Percentiles rank a stretch among this genome's conserved stretches.
These are phyloP conservation scores for Cyathus pygmaeus DNA, from an alignment of 1,284 basidiomycete genomes.

Conservation along the genomic window DNA sequence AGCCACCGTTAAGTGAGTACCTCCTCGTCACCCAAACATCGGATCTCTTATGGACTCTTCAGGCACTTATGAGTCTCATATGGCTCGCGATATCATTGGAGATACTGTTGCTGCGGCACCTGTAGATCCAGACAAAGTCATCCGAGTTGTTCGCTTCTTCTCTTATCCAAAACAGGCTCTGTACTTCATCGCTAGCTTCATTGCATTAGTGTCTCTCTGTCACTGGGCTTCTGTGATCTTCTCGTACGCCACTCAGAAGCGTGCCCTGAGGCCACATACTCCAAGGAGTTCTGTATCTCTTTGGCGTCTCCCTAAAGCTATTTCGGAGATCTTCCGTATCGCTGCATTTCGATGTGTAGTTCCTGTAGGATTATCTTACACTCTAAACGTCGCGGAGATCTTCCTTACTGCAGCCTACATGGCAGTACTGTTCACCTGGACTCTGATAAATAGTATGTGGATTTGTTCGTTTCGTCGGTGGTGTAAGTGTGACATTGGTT, in stretches of 20 bases:
- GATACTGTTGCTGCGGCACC: not conserved
- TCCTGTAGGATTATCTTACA: slow-evolving; percentile 51
- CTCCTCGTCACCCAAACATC: not conserved
- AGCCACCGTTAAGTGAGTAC: not conserved
- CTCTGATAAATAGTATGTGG: slow-evolving; percentile 61
- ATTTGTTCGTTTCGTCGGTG: not conserved
- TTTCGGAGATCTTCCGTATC: slow-evolving; percentile 56
- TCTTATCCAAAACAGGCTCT: slow-evolving; percentile 55
- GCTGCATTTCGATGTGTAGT: slow-evolving; percentile 62
- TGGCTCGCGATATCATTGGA: not conserved
- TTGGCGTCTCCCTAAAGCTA: slow-evolving; percentile 32
- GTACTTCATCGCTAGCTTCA: slow-evolving; percentile 54
- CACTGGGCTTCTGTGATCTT: slow-evolving; percentile 40
- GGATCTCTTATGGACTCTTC: not conserved
- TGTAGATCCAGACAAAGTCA: slow-evolving; percentile 36
- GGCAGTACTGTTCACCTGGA: slow-evolving; percentile 56
- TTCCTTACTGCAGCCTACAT: slow-evolving; percentile 57
- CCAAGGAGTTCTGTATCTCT: slow-evolving; percentile 13
- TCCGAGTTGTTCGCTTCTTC: slow-evolving; percentile 33
- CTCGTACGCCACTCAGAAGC: slow-evolving; percentile 10
- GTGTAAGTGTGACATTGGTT: not conserved
- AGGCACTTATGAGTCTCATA: not conserved
- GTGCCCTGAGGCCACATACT: slow-evolving; percentile 5
- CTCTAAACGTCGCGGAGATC: slow-evolving; percentile 60
- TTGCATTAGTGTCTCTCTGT: slow-evolving; percentile 51